Conservation (phyloP, 176 grass and related monocot species). For the Eragrostis nindensis region DNA sequence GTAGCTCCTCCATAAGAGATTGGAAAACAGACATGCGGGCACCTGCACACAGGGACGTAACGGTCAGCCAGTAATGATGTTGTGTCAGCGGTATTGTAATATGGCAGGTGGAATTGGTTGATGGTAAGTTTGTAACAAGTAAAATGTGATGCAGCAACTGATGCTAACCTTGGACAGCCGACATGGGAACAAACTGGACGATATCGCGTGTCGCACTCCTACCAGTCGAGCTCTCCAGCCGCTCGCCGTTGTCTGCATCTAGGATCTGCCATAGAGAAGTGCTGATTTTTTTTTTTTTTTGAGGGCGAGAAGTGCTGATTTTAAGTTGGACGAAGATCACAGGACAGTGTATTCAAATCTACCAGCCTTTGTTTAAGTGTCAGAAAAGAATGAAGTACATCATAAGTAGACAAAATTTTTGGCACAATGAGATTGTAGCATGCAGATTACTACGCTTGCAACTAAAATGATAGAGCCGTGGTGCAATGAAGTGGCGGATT, state of each 20-base stretch:
- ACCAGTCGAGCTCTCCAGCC: slow-evolving; percentile 81
- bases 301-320: too few relatives aligned
- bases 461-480: background rate
- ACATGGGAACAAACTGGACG: slow-evolving; percentile 97
- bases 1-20: slow-evolving; percentile 88
- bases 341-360: background rate
- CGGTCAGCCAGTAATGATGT: background rate
- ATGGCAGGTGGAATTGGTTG: background rate
- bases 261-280: slow-evolving; percentile 56
- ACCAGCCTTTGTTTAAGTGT: slow-evolving; percentile 20
- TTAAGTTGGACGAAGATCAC: background rate
- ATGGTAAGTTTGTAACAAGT: background rate
- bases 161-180: slow-evolving; percentile 66
- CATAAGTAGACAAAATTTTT: slow-evolving; percentile 13
- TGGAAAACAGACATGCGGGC: slow-evolving; percentile 72
- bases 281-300: too few relatives aligned
- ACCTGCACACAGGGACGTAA: slow-evolving; percentile 39
- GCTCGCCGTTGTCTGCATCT: slow-evolving; percentile 75
- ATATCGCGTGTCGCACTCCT: slow-evolving; percentile 85
- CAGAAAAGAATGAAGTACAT: slow-evolving; percentile 11
- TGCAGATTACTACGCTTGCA: background rate
- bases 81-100: background rate
- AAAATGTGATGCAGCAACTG: background rate
- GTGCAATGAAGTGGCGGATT: background rate
- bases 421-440: background rate